These are phyloP conservation scores for Scedosporium aurantiacum DNA, from an alignment of 2,329 filamentous ascomycete species.

Conservation along the genomic window DNA sequence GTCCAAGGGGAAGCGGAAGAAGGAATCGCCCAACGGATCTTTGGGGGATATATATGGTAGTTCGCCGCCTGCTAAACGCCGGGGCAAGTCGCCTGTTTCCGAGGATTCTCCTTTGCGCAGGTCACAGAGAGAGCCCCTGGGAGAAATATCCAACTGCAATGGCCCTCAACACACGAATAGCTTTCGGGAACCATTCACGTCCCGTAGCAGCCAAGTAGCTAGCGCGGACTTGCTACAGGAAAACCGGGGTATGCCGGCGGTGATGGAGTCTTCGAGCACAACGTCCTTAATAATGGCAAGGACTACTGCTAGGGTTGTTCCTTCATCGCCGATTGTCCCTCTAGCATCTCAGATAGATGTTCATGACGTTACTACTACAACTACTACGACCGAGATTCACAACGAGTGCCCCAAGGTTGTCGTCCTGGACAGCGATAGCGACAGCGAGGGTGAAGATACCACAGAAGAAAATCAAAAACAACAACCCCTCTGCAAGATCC, in stretches of 20 bases:
- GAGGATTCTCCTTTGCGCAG: background rate
- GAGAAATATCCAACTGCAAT: background rate
- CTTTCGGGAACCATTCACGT: background rate
- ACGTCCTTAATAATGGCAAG: background rate
- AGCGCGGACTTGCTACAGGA: background rate
- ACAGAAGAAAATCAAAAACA: background rate
- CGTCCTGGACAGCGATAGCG: background rate
- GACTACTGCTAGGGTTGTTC: no score
- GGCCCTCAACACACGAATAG: background rate
- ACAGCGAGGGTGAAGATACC: background rate
- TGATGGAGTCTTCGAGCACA: background rate
- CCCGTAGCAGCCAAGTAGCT: background rate
- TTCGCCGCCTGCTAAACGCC: background rate
- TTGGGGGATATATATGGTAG: background rate
- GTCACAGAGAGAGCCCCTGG: background rate
- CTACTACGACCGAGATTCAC: background rate
- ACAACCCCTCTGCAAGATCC: constrained; percentile 19
- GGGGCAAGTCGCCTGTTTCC: background rate
- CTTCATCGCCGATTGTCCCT: background rate
- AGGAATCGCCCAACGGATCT: background rate
- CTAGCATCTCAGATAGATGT: background rate
- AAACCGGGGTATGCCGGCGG: background rate
- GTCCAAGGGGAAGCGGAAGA: background rate
- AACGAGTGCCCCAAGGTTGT: background rate
- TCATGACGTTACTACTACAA: background rate